These are phyloP conservation scores for Globisporangium megalacanthum DNA, from an alignment of 352 stramenopile genomes.

Conservation along the genomic window DNA sequence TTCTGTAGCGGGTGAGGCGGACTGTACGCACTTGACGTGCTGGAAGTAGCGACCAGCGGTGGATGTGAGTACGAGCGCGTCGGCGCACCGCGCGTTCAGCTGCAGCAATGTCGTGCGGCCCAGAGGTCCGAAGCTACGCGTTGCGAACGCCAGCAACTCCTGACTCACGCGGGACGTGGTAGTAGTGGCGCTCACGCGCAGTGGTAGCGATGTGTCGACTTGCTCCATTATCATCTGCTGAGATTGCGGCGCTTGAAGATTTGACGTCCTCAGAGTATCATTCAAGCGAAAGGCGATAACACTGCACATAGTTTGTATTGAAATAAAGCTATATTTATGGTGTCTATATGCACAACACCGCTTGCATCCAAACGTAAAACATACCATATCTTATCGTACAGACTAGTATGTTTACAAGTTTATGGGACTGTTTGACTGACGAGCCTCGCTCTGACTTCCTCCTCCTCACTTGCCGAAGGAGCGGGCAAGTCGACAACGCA, in stretches of 20 bases:
- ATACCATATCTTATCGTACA: too few species aligned
- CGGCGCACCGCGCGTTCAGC: conserved; percentile 36
- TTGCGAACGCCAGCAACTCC: conserved; percentile 23
- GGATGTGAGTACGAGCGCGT: conserved; percentile 42
- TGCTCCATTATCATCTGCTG: background rate
- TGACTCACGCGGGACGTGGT: conserved; percentile 28
- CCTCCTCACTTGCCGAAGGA: too few species aligned
- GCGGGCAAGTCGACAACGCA: too few species aligned
- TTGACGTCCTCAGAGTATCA: too few species aligned
- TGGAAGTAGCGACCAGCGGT: conserved; percentile 31
- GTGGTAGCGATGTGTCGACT: background rate
- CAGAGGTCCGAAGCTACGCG: conserved; percentile 38
- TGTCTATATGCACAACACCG: too few species aligned
- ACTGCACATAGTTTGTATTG: too few species aligned
- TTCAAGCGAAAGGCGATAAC: too few species aligned
- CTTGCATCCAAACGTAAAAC: too few species aligned
- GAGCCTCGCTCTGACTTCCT: too few species aligned
- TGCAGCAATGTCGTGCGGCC: conserved; percentile 38
- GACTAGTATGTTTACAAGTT: too few species aligned
- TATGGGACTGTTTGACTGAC: too few species aligned
- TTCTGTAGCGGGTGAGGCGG: background rate
- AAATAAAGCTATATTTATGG: too few species aligned
- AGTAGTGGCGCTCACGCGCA: conserved; percentile 4
- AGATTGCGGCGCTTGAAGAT: background rate
- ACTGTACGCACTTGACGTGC: conserved; percentile 23